Conservation (phyloP, 106 monocot genomes). For the Dendrobium chrysotoxum region DNA sequence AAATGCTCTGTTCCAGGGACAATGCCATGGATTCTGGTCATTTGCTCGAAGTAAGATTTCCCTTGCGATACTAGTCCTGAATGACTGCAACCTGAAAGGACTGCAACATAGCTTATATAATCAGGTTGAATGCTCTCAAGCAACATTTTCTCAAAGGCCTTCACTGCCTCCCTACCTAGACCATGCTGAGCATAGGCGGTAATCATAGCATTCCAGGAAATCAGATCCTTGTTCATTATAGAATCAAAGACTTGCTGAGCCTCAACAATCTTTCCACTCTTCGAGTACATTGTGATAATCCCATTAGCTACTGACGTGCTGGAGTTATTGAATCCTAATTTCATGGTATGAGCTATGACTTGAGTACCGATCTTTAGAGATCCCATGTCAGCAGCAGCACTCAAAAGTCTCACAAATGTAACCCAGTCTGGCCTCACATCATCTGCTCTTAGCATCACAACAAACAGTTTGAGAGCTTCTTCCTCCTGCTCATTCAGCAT, state of each 20-base stretch:
- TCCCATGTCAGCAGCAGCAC: conserved; percentile 64
- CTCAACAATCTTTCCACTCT: conserved; percentile 74
- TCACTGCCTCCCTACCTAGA: conserved; percentile 55
- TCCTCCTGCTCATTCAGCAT: conserved; percentile 58
- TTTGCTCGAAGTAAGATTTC: conserved; percentile 57
- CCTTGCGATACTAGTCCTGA: conserved; percentile 79
- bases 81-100: conserved; percentile 83
- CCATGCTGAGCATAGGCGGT: conserved; percentile 92
- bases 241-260: conserved; percentile 56
- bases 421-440: conserved; percentile 72
- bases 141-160: conserved; percentile 64
- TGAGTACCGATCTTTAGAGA: conserved; percentile 55
- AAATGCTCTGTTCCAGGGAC: conserved; percentile 64
- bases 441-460: conserved; percentile 50
- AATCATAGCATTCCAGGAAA: conserved; percentile 93
- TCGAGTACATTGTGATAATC: conserved; percentile 72
- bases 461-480: conserved; percentile 61
- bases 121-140: conserved; percentile 44
- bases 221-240: conserved; percentile 59
- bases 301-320: conserved; percentile 63
- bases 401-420: conserved; percentile 60
- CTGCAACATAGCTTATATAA: conserved; percentile 74
- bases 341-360: conserved; percentile 44
- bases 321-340: conserved; percentile 35
- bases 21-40: conserved; percentile 50